Evolutionary conservation across 2,329 filamentous ascomycete genomes (phyloP).

Genomic region (Curvularia spicifera): DNA sequence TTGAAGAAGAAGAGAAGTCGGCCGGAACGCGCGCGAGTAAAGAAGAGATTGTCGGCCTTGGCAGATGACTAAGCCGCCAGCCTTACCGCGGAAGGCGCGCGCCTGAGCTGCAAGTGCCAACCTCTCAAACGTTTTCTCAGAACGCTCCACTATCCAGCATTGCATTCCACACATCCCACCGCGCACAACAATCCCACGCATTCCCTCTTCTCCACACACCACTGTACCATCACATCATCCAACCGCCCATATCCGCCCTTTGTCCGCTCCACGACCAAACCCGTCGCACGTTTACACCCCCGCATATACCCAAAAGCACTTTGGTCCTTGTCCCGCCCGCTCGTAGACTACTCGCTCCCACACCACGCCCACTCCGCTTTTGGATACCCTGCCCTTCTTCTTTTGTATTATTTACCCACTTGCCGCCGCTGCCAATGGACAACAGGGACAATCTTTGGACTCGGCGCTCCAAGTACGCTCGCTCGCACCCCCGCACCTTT

Average conservation of each 20-base stretch:
- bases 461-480: conserved; percentile 78
- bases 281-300: conserved; percentile 11
- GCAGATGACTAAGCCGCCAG: conserved; percentile 23
- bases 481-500: conserved; percentile 26
- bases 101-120: conserved; percentile 31
- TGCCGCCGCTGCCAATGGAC: conserved; percentile 46
- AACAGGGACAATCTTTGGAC: conserved; percentile 67
- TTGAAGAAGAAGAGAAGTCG: conserved; percentile 35
- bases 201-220: conserved; percentile 9
- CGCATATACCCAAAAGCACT: conserved; percentile 13
- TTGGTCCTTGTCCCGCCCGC: conserved; percentile 35
- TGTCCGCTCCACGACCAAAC: conserved; percentile 12
- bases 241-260: conserved; percentile 4
- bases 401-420: conserved; percentile 15
- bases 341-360: conserved; percentile 44
- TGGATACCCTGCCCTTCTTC: conserved; percentile 24
- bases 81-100: conserved; percentile 29
- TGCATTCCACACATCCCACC: conserved; percentile 28
- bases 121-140: conserved; percentile 41
- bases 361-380: conserved; percentile 45
- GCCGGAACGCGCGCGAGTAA: conserved; percentile 16
- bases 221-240: conserved; percentile 12
- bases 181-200: conserved; percentile 16
- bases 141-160: conserved; percentile 28
- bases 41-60: conserved; percentile 30